These are phyloP conservation scores for Sequoiadendron giganteum DNA, from an alignment of 75 land plant species.

Conservation along the genomic window DNA sequence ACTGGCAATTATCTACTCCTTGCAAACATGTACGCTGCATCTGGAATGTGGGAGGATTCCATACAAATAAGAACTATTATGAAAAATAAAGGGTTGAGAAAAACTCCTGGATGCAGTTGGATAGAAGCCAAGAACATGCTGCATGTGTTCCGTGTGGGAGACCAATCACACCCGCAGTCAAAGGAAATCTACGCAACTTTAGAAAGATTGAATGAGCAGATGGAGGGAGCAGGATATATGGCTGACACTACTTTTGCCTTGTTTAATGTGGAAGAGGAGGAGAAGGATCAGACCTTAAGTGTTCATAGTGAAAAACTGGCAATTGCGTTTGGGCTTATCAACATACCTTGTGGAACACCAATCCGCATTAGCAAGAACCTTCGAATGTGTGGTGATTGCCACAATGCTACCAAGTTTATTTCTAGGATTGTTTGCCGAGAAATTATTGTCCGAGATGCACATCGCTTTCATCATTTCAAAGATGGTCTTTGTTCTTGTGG, in stretches of 20 bases:
- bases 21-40: slow-evolving; percentile 18
- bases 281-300: neutral
- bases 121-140: slow-evolving; percentile 28
- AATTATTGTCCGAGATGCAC: neutral
- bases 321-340: neutral
- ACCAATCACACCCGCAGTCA: slow-evolving; percentile 6
- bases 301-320: neutral
- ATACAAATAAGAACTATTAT: slow-evolving; percentile 7
- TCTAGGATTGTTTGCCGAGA: neutral
- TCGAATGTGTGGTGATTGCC: neutral
- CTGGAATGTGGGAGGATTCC: slow-evolving; percentile 29
- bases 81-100: slow-evolving; percentile 9
- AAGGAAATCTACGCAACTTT: slow-evolving; percentile 16
- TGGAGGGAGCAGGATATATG: slow-evolving; percentile 10
- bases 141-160: slow-evolving; percentile 37
- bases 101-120: slow-evolving; percentile 30
- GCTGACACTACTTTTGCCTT: neutral
- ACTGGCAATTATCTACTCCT: slow-evolving; percentile 28
- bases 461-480: neutral
- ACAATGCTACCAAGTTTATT: neutral
- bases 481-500: slow-evolving; percentile 5
- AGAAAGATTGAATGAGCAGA: neutral
- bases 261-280: neutral
- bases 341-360: neutral
- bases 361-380: neutral